Conservation (phyloP, 1,284 basidiomycete genomes). For the Apiotrichum veenhuisii region DNA sequence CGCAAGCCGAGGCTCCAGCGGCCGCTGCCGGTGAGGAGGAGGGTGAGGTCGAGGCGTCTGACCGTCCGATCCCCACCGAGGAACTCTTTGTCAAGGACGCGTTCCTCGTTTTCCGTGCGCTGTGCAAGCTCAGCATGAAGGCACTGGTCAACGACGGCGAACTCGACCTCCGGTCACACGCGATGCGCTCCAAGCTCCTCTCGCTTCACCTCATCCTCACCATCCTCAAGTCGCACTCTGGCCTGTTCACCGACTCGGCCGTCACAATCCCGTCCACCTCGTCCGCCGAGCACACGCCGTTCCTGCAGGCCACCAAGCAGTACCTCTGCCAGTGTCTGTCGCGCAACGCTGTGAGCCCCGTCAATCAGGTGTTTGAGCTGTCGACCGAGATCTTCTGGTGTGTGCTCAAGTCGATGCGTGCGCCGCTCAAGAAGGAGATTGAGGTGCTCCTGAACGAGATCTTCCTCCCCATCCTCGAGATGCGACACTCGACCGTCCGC, state of each 20-base stretch:
- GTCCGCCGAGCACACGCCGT: conserved; percentile 76
- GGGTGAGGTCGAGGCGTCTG: conserved; percentile 32
- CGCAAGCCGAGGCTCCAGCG: conserved; percentile 1
- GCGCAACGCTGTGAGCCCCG: conserved; percentile 91
- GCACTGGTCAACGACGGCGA: conserved; percentile 88
- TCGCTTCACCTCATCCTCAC: conserved; percentile 88
- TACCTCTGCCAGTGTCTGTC: conserved; percentile 91
- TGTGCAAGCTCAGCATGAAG: conserved; percentile 98
- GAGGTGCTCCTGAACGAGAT: conserved; percentile 98
- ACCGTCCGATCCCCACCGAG: conserved; percentile 50
- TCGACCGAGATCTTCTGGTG: conserved; percentile 99
- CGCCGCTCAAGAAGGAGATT: conserved; percentile 99
- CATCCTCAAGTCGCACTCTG: conserved; percentile 86
- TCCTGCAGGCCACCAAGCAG: conserved; percentile 88
- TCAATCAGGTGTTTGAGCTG: conserved; percentile 95
- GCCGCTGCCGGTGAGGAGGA: conserved; percentile 18
- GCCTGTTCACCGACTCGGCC: conserved; percentile 76
- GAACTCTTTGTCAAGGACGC: conserved; percentile 93
- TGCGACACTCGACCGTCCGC: conserved; percentile 91
- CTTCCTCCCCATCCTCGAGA: conserved; percentile 97
- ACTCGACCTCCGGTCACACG: conserved; percentile 86
- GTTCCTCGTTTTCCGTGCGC: conserved; percentile 88
- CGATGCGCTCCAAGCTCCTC: conserved; percentile 90
- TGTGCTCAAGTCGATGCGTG: conserved; percentile 86
- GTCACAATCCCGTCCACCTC: conserved; percentile 85